Conservation (phyloP, 352 stramenopile species). For the Halophytophthora polymorphica region DNA sequence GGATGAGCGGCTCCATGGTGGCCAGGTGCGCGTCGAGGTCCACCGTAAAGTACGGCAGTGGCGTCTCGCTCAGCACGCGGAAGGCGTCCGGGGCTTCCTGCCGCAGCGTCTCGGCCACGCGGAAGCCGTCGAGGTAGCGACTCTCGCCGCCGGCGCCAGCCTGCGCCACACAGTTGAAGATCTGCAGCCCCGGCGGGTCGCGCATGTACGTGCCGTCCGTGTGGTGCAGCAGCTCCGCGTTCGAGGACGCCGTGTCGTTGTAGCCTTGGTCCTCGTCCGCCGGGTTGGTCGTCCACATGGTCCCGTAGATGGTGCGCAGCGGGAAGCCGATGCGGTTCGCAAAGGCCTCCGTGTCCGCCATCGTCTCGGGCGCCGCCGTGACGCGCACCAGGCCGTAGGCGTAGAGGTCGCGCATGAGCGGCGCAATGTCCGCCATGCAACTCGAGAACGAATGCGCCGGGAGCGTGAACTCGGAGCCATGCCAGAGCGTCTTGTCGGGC, state of each 20-base stretch:
- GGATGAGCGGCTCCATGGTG: slow-evolving; percentile 80
- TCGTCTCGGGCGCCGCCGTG: slow-evolving; percentile 54
- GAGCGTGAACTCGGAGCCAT: slow-evolving; percentile 36
- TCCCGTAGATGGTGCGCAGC: slow-evolving; percentile 84
- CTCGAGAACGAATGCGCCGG: slow-evolving; percentile 43
- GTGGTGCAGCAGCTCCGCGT: slow-evolving; percentile 81
- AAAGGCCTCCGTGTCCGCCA: slow-evolving; percentile 81
- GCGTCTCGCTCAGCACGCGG: slow-evolving; percentile 61
- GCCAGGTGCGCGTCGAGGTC: slow-evolving; percentile 74
- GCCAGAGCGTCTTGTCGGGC: slow-evolving; percentile 52
- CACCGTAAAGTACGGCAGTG: slow-evolving; percentile 74
- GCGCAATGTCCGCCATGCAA: slow-evolving; percentile 52
- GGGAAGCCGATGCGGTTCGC: slow-evolving; percentile 82
- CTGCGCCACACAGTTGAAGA: slow-evolving; percentile 88
- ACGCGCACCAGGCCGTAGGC: slow-evolving; percentile 68
- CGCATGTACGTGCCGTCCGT: slow-evolving; percentile 88
- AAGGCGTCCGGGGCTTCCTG: slow-evolving; percentile 58
- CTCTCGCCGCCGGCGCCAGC: slow-evolving; percentile 68
- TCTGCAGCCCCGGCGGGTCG: slow-evolving; percentile 83
- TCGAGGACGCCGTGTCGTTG: slow-evolving; percentile 88
- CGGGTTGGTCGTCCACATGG: slow-evolving; percentile 88
- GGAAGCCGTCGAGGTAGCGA: slow-evolving; percentile 80
- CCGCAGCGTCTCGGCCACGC: slow-evolving; percentile 66
- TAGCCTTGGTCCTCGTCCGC: slow-evolving; percentile 63
- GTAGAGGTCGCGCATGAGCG: slow-evolving; percentile 73